These are phyloP conservation scores for Sarocladium strictum DNA, from an alignment of 2,329 filamentous ascomycete genomes.

Conservation along the genomic window DNA sequence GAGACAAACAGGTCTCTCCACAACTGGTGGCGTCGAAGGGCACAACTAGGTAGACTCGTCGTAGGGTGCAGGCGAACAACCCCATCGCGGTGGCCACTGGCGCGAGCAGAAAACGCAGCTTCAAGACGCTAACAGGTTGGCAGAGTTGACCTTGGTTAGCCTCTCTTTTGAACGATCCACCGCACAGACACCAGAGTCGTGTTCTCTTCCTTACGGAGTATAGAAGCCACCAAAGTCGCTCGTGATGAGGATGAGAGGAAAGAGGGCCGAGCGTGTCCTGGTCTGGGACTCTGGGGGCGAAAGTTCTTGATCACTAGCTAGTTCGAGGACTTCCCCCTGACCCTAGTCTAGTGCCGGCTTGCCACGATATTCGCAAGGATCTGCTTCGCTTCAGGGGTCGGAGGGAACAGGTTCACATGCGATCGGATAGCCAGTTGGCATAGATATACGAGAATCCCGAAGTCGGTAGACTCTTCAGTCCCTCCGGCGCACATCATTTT, in stretches of 20 bases:
- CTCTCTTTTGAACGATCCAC: background rate
- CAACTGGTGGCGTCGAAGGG: no score
- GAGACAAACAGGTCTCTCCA: background rate
- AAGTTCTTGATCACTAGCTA: background rate
- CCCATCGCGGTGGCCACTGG: no score
- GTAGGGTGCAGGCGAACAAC: no score
- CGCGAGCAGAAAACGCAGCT: no score
- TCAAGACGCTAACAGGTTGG: no score
- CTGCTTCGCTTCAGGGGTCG: background rate
- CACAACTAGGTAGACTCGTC: no score
- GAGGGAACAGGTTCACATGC: background rate
- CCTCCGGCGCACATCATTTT: background rate
- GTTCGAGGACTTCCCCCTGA: background rate
- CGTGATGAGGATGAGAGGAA: background rate
- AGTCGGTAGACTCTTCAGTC: background rate
- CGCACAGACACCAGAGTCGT: background rate
- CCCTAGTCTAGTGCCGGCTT: background rate
- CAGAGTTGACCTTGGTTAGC: no score
- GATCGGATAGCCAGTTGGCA: background rate
- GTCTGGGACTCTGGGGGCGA: background rate
- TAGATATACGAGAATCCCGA: background rate
- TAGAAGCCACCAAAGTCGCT: no score
- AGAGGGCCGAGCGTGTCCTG: background rate
- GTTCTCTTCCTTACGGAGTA: background rate
- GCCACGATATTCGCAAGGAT: constrained; percentile 1